Conservation (phyloP, 176 grass and related monocot genomes). For the Raddia guianensis region DNA sequence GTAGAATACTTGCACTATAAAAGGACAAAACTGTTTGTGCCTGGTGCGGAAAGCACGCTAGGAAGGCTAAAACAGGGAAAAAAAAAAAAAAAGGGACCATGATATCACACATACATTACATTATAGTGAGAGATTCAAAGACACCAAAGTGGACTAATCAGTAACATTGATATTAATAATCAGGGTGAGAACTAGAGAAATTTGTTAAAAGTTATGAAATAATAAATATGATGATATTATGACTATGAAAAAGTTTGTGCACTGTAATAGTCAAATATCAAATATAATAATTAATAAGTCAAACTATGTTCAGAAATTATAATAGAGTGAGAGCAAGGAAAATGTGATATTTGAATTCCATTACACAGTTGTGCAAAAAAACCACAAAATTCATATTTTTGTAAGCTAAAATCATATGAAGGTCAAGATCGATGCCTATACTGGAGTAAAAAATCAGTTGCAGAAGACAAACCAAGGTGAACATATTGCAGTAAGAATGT, state of each 20-base stretch:
- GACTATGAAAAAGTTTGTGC: not conserved
- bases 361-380: not conserved
- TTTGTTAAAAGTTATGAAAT: not conserved
- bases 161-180: not conserved
- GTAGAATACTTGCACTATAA: not conserved
- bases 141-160: not conserved
- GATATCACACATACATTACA: not conserved
- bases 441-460: not conserved
- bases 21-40: not conserved
- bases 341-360: not conserved
- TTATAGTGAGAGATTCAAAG: not conserved
- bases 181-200: not conserved
- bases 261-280: not conserved
- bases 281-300: not conserved
- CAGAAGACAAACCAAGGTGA: not conserved
- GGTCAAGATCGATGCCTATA: constrained; percentile 10
- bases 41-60: not conserved
- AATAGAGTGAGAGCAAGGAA: not conserved
- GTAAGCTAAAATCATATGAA: constrained; percentile 3
- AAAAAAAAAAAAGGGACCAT: not conserved
- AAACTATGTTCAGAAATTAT: not conserved
- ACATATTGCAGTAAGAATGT: constrained; percentile 1
- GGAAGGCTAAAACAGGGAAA: not conserved
- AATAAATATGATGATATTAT: constrained; percentile 23
- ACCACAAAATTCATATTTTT: constrained; percentile 3